Evolutionary conservation across 164 flowering plant genomes (phyloP), one percentile per base, ranked within the genome.

Genomic region (Euptelea pleiosperma): DNA sequence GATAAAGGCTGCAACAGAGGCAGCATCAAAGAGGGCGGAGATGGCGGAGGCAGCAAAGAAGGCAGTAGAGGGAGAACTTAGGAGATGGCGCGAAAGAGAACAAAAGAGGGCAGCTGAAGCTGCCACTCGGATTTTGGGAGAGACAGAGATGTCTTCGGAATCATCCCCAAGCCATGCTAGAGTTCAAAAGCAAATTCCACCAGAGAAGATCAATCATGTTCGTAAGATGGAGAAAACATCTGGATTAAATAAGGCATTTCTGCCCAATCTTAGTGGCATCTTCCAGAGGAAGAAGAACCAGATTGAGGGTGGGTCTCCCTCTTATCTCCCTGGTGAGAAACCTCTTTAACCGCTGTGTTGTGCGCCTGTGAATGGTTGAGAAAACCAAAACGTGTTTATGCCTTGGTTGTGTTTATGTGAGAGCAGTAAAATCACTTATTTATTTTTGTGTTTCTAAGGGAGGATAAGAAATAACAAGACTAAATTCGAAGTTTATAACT

Each of bases 21-120:
- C 78, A 29, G 94, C 96, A 25, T 46, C 78, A 52, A 87, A 75
- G 75, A 83, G 70, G 70, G 97, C 94, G 16, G 87, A 86, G 67
- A 87, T 79, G 89, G 91, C 97, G 8, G 91, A 84, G 68, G 87
- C 91, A 15, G 98, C 97, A 28, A 90, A 81, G 65, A 79, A 57
- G 53, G 97, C 91, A 5, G 85, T 82, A 12, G 84, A 82, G 54
- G 78, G 81, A 42, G 87, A 82, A 60, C 94, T 93, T 0, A 66
- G 80, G 58, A 77, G 81, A 66, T 84, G 96, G 96, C 79, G 88
- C 6, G 90, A 92, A 64, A 62, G 84, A 26, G 97, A 93, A 65
- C 86, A 82, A 33, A 89, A 84, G 82, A 84, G 73, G 61, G 93
- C 91, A 35, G 82, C 84, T 35, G 96, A 86, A 73, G 64, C 87